A percentile compares a stretch with the other conserved stretches of the same genome.
phyloP scores from a whole-genome alignment of 495 filamentous ascomycete species.

The Xylaria longipes region DNA sequence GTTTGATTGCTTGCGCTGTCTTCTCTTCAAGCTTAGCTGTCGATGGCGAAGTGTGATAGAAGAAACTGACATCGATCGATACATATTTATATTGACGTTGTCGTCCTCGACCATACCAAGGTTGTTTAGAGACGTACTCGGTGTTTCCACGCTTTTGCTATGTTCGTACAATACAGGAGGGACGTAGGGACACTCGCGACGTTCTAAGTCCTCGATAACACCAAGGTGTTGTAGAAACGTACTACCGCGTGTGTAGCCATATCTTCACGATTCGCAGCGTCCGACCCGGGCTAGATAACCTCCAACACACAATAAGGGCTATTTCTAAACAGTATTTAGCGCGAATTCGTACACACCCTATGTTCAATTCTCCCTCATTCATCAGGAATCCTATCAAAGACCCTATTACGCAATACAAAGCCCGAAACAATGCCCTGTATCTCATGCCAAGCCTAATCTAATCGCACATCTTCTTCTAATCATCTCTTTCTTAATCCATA shows the following conservation, averaged over 20 bases:
- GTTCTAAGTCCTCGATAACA: neutral
- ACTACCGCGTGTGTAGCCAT: neutral
- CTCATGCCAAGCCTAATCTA: neutral
- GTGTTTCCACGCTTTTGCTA: neutral
- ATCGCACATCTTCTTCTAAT: neutral
- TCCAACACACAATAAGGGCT: neutral
- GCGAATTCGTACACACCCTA: neutral
- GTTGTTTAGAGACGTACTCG: neutral
- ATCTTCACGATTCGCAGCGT: neutral
- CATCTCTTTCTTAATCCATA: neutral
- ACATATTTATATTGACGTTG: neutral
- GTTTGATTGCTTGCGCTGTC: neutral
- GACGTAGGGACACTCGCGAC: neutral
- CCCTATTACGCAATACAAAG: neutral
- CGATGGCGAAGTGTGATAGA: neutral
- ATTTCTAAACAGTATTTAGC: neutral
- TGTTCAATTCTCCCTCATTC: neutral
- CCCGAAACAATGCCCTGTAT: neutral
- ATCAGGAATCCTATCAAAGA: neutral
- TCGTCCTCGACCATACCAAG: neutral
- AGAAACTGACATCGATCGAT: no score
- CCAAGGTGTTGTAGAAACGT: neutral
- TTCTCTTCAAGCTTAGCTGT: neutral
- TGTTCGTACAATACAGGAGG: neutral
- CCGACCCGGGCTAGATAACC: neutral